A percentile compares a stretch with the other conserved stretches of the same genome.
These are phyloP conservation scores for Pyrenophora teres DNA, from an alignment of 2,329 filamentous ascomycete genomes.

Conservation along the genomic window DNA sequence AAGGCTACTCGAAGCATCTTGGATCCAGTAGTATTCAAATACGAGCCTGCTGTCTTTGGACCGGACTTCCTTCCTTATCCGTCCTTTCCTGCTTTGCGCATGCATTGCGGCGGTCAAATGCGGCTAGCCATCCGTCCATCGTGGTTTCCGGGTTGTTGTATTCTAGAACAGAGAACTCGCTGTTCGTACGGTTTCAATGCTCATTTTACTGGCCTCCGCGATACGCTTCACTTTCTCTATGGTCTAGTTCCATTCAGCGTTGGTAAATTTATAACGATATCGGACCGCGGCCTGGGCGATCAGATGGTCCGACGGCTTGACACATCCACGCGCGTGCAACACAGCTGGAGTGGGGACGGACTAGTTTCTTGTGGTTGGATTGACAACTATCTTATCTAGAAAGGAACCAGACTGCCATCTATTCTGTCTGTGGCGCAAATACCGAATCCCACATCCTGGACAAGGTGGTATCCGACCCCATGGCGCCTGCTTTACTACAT, in stretches of 20 bases:
- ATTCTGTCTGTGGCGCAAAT: constrained; percentile 7
- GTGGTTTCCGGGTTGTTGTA: neutral
- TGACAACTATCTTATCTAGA: constrained; percentile 13
- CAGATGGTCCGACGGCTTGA: constrained; percentile 31
- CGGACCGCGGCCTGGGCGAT: constrained; percentile 10
- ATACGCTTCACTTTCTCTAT: neutral
- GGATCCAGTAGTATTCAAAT: constrained; percentile 1
- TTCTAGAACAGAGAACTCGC: neutral
- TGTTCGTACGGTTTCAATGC: constrained; percentile 1
- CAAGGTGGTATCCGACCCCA: constrained; percentile 35
- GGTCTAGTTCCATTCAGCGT: constrained; percentile 2
- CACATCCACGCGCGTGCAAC: constrained; percentile 23
- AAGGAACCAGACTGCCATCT: neutral
- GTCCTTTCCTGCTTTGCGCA: constrained; percentile 11
- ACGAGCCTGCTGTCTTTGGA: constrained; percentile 1
- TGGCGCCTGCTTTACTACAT: constrained; percentile 14
- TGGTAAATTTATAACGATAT: constrained; percentile 10
- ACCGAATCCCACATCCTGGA: constrained; percentile 27
- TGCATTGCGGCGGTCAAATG: constrained; percentile 23
- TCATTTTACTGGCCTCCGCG: constrained; percentile 1
- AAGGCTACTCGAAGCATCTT: neutral
- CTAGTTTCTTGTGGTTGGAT: constrained; percentile 17
- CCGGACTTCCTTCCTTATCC: constrained; percentile 28
- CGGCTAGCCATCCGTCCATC: constrained; percentile 23
- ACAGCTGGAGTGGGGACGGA: constrained; percentile 27